Base-by-base conservation (phyloP, 2,329 filamentous ascomycete genomes). In the Aspergillus sp. region DNA sequence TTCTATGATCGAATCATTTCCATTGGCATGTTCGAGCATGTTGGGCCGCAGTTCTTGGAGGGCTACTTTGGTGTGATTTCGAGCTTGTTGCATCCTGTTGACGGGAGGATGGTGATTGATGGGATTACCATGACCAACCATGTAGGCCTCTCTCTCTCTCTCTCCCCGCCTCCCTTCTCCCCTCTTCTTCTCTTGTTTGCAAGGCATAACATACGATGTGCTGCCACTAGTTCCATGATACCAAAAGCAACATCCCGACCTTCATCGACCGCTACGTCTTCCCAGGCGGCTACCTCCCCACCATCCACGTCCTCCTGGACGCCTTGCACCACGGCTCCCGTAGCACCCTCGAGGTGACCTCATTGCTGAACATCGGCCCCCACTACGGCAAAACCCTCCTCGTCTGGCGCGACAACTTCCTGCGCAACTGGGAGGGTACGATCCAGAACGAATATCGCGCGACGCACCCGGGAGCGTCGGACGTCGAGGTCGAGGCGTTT, bases 261-360 rank as follows among this genome's bases (percentile, higher is more conserved):
- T 88, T 88, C 65, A 87, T 88, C 59, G 78, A 83, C 48, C 80
- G 82, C 51, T 86, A 88, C 65, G 88, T 88, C 46, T 88, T 89
- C 65, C 85, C 85, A 0, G 84, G 85, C n/a, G 85, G 85, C 1
- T 83, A 88, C 58, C 69, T 88, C 5, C 80, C 80, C 0, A 77
- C 75, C 2, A 72, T 74, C 30, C 77, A 73, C 9, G 76, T 81
- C 53, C 66, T 83, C 12, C 64, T 82, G 27, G 69, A 73, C 43
- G 75, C 81, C 32, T 82, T 88, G 52, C 76, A 74, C 36, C 71
- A 72, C 28, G 80, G 80, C 32, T 83, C 82, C 0, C 65, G 72
- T 7, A 79, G 80, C 0, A 77, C 76, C 0, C 70, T 88, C 5
- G 76, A 88, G 8, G 75, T 87, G 1, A 82, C 88, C 55, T 73